Percentiles rank a stretch among this genome's conserved stretches.
phyloP scores from a whole-genome alignment of 192 early-diverging fungal species.

The Blastocladiella britannica region DNA sequence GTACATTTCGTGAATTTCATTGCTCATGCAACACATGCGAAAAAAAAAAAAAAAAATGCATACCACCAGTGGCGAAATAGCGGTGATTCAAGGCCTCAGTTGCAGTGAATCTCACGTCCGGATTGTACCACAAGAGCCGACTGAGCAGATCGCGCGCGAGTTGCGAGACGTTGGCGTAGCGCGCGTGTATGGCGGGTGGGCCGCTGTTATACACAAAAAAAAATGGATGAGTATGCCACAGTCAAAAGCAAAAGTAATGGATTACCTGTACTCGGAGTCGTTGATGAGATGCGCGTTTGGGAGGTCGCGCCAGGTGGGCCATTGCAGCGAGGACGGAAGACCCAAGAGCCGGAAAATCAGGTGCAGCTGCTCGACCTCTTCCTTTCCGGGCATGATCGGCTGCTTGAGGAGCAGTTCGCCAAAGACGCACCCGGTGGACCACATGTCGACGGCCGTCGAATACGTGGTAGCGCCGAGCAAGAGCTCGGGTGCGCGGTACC shows the following conservation, averaged over 20 bases:
- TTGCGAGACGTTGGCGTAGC: slow-evolving; percentile 27
- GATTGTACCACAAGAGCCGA: slow-evolving; percentile 58
- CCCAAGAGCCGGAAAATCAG: slow-evolving; percentile 77
- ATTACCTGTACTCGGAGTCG: slow-evolving; percentile 31
- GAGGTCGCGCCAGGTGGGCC: slow-evolving; percentile 50
- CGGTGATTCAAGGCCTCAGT: slow-evolving; percentile 49
- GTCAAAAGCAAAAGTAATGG: slow-evolving; percentile 9
- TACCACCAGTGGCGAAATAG: slow-evolving; percentile 58
- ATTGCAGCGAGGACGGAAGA: slow-evolving; percentile 53
- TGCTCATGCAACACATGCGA: too few species aligned
- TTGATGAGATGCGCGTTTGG: slow-evolving; percentile 36
- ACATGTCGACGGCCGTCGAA: slow-evolving; percentile 68
- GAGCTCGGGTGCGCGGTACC: slow-evolving; percentile 85
- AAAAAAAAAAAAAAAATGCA: slow-evolving; percentile 4
- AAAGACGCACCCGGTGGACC: slow-evolving; percentile 90
- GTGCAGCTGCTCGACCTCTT: slow-evolving; percentile 63
- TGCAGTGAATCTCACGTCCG: slow-evolving; percentile 49
- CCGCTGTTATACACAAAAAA: slow-evolving; percentile 25
- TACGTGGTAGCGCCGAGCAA: slow-evolving; percentile 73
- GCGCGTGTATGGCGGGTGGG: slow-evolving; percentile 32
- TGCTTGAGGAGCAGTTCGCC: slow-evolving; percentile 58
- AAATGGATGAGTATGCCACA: slow-evolving; percentile 37
- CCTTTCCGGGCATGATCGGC: slow-evolving; percentile 69
- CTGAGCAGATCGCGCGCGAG: slow-evolving; percentile 37
- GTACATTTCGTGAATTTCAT: too few species aligned